Evolutionary conservation across 345 rosid species (phyloP), one percentile per base, ranked within the genome.

Genomic region (Tarenaya hassleriana): DNA sequence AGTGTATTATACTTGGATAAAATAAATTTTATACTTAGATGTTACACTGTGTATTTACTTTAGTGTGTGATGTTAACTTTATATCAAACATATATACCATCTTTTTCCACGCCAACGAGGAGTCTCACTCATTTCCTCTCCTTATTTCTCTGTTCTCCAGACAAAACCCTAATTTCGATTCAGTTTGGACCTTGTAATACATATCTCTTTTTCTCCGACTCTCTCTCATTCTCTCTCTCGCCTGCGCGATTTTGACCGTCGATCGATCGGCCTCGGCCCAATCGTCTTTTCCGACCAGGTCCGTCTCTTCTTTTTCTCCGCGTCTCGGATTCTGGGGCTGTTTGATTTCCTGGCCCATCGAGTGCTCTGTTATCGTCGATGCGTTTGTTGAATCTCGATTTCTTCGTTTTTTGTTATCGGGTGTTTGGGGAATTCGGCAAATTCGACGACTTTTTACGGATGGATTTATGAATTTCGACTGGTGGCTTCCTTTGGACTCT

Each of bases 161-260:
- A 60, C 63, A 74, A 74, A 77, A 71, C 79, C 79, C 77, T 77
- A 72, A 71, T 55, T 61, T 58, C 43, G 54, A 58, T 74, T 77
- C 68, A 63, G 73, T 73, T 70, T 75, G 56, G 63, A 63, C 84
- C 80, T 73, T 76, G 75, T 61, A 60, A 65, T 47, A 56, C 72
- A 71, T 56, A 31, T 67, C 75, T 57, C 55, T 35, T 40, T n/a
- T n/a, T n/a, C 57, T 33, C 41, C 17, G 35, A 16, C 16, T 61
- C 64, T 47, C 46, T 39, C 43, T 19, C 58, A 31, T 16, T 41
- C 8, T 20, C 9, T 35, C 32, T 54, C 47, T 9, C 51, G 20
- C 35, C 47, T 21, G 35, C 41, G 47, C 19, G 14, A 49, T 50
- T 27, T 53, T 60, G 20, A 46, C 47, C 55, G 55, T 61, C 45